Evolutionary conservation across 148 eudicot genomes (phyloP), one percentile per base, ranked within the genome.

Genomic region (Camellia granthamiana): DNA sequence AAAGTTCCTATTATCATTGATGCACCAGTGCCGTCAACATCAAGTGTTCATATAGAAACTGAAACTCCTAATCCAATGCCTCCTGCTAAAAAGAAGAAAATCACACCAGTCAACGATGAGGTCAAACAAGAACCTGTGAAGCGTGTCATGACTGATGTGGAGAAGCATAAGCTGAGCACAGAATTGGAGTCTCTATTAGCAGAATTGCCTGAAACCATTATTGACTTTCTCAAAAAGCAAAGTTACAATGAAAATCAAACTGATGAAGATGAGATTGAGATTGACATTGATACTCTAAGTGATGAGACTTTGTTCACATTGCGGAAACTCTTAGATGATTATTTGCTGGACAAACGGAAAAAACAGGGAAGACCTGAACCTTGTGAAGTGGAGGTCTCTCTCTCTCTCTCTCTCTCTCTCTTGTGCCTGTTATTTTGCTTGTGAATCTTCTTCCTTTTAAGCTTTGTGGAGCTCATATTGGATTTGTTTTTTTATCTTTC

Each of bases 241-340:
- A 84, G 97, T 74, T 84, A 85, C 21, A 82, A 83, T 85, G 86
- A 79, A 42, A 87, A 79, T 61, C 84, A 90, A 84, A 76, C 80
- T 9, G 86, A 79, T 23, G 99, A 93, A 81, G 97, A 91, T 75
- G 99, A 95, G 88, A 93, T 95, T 84, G 99, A 95, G 88, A 90
- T 95, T 83, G 99, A 95, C 83, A 84, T 96, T n/a, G 84, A 86
- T 78, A 79, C 87, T 43, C 92, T 92, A 51, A 79, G 85, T 83
- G 91, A 96, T 71, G 94, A 93, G 65, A 90, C 89, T 41, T 78
- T 96, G 72, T 86, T 89, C 66, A 81, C 82, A 41, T 76, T 96
- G 81, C 87, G 92, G 82, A 93, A 86, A 79, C 88, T 95, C 64
- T 82, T 96, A 71, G 97, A 96, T 90, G 98, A 91, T 60, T 87